Percentiles rank a stretch among this genome's conserved stretches.
These are phyloP conservation scores for Stereocaulon alpinum DNA, from an alignment of 495 filamentous ascomycete genomes.

Conservation along the genomic window DNA sequence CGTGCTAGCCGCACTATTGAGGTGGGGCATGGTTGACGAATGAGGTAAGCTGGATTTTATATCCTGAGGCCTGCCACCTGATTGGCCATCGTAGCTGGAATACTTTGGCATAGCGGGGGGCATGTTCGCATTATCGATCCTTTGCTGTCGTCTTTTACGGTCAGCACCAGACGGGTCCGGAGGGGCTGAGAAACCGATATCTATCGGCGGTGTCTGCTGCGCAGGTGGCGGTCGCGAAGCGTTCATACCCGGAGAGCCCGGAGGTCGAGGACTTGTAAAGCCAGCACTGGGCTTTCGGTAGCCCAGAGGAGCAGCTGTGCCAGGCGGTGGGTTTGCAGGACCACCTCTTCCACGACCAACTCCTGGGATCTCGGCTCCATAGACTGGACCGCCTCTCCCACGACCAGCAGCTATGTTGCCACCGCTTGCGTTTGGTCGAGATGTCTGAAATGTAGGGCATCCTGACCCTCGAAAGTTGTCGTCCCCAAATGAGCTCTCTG, in stretches of 20 bases:
- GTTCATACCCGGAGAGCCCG: constrained; percentile 3
- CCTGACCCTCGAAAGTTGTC: constrained; percentile 20
- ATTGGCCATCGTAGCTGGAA: constrained; percentile 16
- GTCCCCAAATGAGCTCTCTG: constrained; percentile 21
- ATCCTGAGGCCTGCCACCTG: constrained; percentile 8
- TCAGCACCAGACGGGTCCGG: constrained; percentile 32
- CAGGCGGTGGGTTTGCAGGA: constrained; percentile 22
- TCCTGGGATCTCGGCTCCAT: constrained; percentile 18
- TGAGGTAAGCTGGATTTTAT: constrained; percentile 18
- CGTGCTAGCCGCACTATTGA: constrained; percentile 11
- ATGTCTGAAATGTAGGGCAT: constrained; percentile 15
- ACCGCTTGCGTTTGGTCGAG: not conserved
- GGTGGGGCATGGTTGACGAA: constrained; percentile 15
- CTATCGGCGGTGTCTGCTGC: constrained; percentile 33
- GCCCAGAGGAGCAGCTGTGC: constrained; percentile 31
- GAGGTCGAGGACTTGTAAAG: constrained; percentile 20
- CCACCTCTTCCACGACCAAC: constrained; percentile 18
- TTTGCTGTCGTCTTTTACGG: constrained; percentile 25
- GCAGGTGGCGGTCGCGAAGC: constrained; percentile 12
- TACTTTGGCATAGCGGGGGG: constrained; percentile 3
- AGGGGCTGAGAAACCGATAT: constrained; percentile 46
- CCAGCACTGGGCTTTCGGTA: constrained; percentile 33
- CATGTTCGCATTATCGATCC: constrained; percentile 17
- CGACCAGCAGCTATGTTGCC: constrained; percentile 21
- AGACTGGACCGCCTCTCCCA: constrained; percentile 14